These are phyloP conservation scores for Fusarium beomiforme DNA, from an alignment of 2,329 filamentous ascomycete species.

Conservation along the genomic window DNA sequence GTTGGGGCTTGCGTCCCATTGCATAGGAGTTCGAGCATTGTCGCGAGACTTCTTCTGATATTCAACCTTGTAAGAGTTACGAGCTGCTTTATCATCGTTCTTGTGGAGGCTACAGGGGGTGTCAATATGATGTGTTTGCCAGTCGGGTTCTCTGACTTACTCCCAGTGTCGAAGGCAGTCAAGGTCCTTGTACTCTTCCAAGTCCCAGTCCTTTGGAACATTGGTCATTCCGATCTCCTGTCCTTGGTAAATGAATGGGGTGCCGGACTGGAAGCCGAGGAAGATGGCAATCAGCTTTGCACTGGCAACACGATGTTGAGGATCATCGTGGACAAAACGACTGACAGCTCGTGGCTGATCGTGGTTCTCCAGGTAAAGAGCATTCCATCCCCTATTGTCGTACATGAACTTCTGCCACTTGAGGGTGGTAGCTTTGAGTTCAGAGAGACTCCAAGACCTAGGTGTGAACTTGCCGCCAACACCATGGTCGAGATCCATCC, in stretches of 20 bases:
- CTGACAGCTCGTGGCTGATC: constrained; percentile 71
- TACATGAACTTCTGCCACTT: constrained; percentile 71
- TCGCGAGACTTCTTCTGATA: constrained; percentile 71
- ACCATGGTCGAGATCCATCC: constrained; percentile 61
- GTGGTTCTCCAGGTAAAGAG: constrained; percentile 73
- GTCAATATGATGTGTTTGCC: background rate
- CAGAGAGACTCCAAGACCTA: constrained; percentile 57
- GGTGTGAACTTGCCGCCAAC: constrained; percentile 55
- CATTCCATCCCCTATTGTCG: constrained; percentile 70
- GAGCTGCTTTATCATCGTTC: constrained; percentile 52
- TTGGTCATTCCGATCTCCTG: constrained; percentile 76
- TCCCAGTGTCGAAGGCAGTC: constrained; percentile 65
- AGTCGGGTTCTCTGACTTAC: constrained; percentile 38
- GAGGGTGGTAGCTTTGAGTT: constrained; percentile 62
- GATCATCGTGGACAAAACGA: constrained; percentile 62
- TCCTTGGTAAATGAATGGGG: constrained; percentile 75
- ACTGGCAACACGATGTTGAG: constrained; percentile 58
- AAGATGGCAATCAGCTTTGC: constrained; percentile 70
- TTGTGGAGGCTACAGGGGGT: constrained; percentile 47
- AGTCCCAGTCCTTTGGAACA: constrained; percentile 67
- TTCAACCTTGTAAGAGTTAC: constrained; percentile 52
- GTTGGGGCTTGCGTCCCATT: constrained; percentile 70
- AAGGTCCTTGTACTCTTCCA: constrained; percentile 76
- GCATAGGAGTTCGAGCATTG: constrained; percentile 77
- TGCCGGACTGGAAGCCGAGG: constrained; percentile 67